phyloP scores from a whole-genome alignment of 306 rosid species.

The Coriaria nepalensis region DNA sequence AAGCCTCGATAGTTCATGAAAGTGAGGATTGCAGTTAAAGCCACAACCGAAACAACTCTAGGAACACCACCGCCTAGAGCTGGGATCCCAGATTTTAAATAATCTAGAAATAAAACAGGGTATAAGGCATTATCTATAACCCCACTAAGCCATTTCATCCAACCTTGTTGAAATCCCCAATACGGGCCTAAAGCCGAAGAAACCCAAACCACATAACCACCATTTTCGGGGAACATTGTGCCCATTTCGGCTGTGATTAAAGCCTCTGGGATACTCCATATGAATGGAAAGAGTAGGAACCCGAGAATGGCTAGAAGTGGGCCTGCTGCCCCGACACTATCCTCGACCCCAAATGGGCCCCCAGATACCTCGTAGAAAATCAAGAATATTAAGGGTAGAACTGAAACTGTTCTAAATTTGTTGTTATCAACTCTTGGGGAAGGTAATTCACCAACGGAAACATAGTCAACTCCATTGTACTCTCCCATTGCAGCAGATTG shows the following conservation, averaged over 20 bases:
- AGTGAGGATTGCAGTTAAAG: slow-evolving; percentile 57
- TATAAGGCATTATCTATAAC: slow-evolving; percentile 88
- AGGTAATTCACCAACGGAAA: slow-evolving; percentile 34
- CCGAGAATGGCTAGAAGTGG: slow-evolving; percentile 78
- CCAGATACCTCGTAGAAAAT: slow-evolving; percentile 97
- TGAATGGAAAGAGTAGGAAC: slow-evolving; percentile 63
- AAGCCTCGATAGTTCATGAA: slow-evolving; percentile 76
- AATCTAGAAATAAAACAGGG: slow-evolving; percentile 78
- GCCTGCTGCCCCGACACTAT: slow-evolving; percentile 78
- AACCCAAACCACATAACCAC: slow-evolving; percentile 93
- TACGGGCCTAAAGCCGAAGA: slow-evolving; percentile 79
- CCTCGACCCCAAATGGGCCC: slow-evolving; percentile 88
- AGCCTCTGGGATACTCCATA: slow-evolving; percentile 96
- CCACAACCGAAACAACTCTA: slow-evolving; percentile 43
- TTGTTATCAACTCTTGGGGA: slow-evolving; percentile 19
- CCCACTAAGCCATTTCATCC: slow-evolving; percentile 98
- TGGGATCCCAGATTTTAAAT: slow-evolving; percentile 60
- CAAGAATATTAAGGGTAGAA: slow-evolving; percentile 74
- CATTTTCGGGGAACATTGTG: slow-evolving; percentile 88
- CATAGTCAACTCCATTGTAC: slow-evolving; percentile 20
- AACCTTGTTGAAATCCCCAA: slow-evolving; percentile 96
- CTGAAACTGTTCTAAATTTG: slow-evolving; percentile 47
- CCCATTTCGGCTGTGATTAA: slow-evolving; percentile 90
- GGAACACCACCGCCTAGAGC: slow-evolving; percentile 56
- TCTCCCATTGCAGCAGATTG: slow-evolving; percentile 39